Base-by-base conservation (phyloP, 495 filamentous ascomycete genomes). In the Monascus purpureus region DNA sequence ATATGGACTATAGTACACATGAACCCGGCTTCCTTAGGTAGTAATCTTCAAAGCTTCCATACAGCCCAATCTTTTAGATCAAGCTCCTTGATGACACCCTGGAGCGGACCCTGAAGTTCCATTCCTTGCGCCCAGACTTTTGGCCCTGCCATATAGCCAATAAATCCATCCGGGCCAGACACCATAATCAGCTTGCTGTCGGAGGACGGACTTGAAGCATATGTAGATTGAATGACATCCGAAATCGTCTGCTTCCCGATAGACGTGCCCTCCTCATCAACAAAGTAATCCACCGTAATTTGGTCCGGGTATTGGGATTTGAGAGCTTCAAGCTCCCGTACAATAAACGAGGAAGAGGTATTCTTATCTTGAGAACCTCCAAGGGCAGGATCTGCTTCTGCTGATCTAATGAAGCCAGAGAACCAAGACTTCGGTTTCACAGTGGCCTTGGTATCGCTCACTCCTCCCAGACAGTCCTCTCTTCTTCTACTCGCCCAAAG, bases 111-210 rank as follows among this genome's bases (percentile, higher is more conserved):
- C 43, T 88, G 80, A 12, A 66, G 55, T 57, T 93, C 81, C 41
- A 59, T 57, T 4, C 85, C 84, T 29, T 63, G 62, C 3, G 65
- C 66, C 74, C 77, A 87, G 2, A 64, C 48, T 54, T 92, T 93
- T 3, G 71, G 65, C 4, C 88, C 88, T 5, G 80, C 81, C 57
- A 79, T 79, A 41, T 75, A 68, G 16, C 63, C 66, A 28, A 95
- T 68, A 57, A 96, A 97, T 11, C 90, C 87, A 25, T 90, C 82
- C 0, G 90, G 87, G 0, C 90, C 90, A 2, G 83, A 87, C 3
- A 96, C 62, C 29, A 93, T 56, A 17, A 95, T 59, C 26, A 92
- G 40, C 35, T 73, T 80, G 38, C 53, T 67, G 4, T 58, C 50
- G 7, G 23, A 12, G 14, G 35, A 33, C 11, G 28, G 34, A 24